Base-by-base conservation (phyloP, 768 basidiomycete genomes). In the Phlebiopsis gigantea region DNA sequence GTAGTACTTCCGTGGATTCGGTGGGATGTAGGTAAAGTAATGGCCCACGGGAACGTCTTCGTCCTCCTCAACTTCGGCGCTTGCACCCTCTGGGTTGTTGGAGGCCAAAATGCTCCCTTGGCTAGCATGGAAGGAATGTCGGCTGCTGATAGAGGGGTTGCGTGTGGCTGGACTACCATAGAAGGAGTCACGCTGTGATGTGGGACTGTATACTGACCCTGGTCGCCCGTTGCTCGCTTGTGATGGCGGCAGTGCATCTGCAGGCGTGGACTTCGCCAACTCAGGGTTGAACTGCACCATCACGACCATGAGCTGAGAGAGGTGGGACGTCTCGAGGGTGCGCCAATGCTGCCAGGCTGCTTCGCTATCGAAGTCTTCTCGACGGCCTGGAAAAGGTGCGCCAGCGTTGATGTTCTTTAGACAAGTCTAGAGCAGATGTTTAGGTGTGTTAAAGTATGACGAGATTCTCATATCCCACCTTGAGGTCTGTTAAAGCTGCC, bases 391-490 rank as follows among this genome's bases (percentile, higher is more conserved):
- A 66, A 95, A 95, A 1, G 88, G 73, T 12, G 80, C 77, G 24
- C 91, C 88, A 14, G 88, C 86, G 53, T 88, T 90, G 66, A 98
- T 88, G 61, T 93, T 90, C 75, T 96, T 96, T 53, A 98, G 75
- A 67, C 90, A 94, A 31, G 88, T 90, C 90, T 94, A 65, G 4
- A 66, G 22, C 24, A 55, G 42, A 41, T 57, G 60, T 49, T 55
- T 26, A 39, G 21, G 14, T n/a, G 43, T 22, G 10, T 14, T 31
- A 47, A 4, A 12, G 50, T 48, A 19, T 46, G 15, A 42, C 29
- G 8, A 19, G 26, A 26, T 63, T 55, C 42, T 46, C 55, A 39
- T 39, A 9, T 12, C 29, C 45, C 66, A 88, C 92, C 81, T 95
- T 97, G 55, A 96, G 77, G 68, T 97, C 93, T 44, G 79, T 79